These are phyloP conservation scores for Polyplosphaeria fusca DNA, from an alignment of 495 filamentous ascomycete species.

Conservation along the genomic window DNA sequence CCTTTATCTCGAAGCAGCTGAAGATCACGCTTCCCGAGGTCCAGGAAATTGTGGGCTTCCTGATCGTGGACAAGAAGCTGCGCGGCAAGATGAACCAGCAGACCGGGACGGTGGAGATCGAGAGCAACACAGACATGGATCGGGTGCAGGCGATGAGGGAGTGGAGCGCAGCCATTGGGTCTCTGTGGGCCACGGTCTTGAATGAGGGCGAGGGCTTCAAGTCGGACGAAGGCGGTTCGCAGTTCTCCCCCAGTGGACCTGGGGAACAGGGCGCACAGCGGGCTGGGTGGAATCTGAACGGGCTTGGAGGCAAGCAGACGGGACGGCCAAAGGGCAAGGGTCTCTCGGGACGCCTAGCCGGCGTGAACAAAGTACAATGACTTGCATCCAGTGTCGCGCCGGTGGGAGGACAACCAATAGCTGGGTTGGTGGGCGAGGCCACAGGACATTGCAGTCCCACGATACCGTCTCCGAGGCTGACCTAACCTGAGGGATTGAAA, in stretches of 20 bases:
- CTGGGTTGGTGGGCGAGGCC: conserved; percentile 10
- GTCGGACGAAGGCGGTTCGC: conserved; percentile 37
- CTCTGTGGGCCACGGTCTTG: conserved; percentile 41
- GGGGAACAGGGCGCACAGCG: conserved; percentile 16
- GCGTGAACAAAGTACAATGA: conserved; percentile 35
- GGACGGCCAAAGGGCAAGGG: conserved; percentile 33
- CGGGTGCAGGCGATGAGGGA: conserved; percentile 69
- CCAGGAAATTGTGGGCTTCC: conserved; percentile 85
- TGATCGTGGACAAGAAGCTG: conserved; percentile 86
- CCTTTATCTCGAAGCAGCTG: conserved; percentile 80
- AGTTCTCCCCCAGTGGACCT: conserved; percentile 24
- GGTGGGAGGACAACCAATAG: conserved; percentile 19
- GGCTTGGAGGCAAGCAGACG: conserved; percentile 6
- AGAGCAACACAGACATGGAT: conserved; percentile 68
- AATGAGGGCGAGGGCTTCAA: conserved; percentile 45
- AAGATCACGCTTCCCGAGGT: conserved; percentile 82
- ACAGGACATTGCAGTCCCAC: conserved; percentile 23
- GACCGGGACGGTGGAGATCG: conserved; percentile 75
- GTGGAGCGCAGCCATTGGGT: conserved; percentile 66
- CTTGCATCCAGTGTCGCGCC: conserved; percentile 21
- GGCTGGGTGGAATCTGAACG: conserved; percentile 14
- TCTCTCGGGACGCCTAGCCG: conserved; percentile 21
- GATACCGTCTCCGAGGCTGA: conserved; percentile 27
- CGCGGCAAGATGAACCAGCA: conserved; percentile 87
- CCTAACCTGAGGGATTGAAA: conserved; percentile 26